Conservation (phyloP, 768 basidiomycete species). For the Favolaschia claudopus region DNA sequence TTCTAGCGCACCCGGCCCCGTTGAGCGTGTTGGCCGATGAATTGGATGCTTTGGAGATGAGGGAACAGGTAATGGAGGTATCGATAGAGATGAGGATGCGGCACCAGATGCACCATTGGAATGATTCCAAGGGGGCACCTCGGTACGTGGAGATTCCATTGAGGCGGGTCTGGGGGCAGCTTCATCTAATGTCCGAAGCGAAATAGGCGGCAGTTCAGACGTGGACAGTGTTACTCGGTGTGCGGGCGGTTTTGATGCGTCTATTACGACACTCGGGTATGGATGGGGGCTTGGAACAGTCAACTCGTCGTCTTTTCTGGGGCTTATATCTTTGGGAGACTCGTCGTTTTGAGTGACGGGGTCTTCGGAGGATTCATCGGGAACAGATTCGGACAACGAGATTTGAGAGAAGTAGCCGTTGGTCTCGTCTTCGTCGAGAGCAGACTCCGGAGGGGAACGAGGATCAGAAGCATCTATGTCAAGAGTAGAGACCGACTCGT, state of each 20-base stretch:
- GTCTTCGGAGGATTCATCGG: slow-evolving; percentile 30
- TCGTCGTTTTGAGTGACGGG: slow-evolving; percentile 9
- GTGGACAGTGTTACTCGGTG: slow-evolving; percentile 37
- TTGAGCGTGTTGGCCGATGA: slow-evolving; percentile 59
- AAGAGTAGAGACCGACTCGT: slow-evolving; percentile 66
- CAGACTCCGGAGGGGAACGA: slow-evolving; percentile 27
- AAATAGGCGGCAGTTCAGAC: slow-evolving; percentile 11
- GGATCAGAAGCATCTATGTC: slow-evolving; percentile 53
- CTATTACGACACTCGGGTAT: slow-evolving; percentile 54
- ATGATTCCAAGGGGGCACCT: slow-evolving; percentile 24
- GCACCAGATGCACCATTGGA: slow-evolving; percentile 22
- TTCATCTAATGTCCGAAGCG: slow-evolving; percentile 6
- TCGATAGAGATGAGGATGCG: slow-evolving; percentile 23
- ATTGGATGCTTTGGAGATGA: slow-evolving; percentile 36
- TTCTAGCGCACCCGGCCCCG: slow-evolving; percentile 76
- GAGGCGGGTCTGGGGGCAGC: slow-evolving; percentile 15
- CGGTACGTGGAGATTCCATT: slow-evolving; percentile 24
- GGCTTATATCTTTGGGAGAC: slow-evolving; percentile 11
- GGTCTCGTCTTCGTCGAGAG: slow-evolving; percentile 20
- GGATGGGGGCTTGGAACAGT: slow-evolving; percentile 19
- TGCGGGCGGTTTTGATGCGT: slow-evolving; percentile 45
- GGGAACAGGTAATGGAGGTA: slow-evolving; percentile 24
- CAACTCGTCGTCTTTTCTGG: neutral
- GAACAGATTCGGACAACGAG: slow-evolving; percentile 37
- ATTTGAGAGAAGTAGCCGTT: slow-evolving; percentile 45